Base-by-base conservation (phyloP, 768 basidiomycete species). In the Boletus vermiculosoides region DNA sequence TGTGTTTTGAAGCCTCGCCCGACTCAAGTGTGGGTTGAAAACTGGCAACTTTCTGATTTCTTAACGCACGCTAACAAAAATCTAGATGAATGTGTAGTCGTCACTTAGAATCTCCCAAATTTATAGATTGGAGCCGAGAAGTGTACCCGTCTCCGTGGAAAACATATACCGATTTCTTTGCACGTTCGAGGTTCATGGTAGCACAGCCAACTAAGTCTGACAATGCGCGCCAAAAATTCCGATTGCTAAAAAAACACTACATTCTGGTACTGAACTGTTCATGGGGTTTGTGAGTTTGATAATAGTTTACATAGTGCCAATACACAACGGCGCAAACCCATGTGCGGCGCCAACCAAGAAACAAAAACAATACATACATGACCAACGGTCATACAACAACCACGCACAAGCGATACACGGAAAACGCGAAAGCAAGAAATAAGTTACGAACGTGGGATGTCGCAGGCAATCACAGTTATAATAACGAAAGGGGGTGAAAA, bases 221-320 rank as follows among this genome's bases (percentile, higher is more conserved):
- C 18, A 9, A 12, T 33, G 25, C n/a, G 6, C 11, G 18, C 16
- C 55, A 58, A 48, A 28, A 11, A 20, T 5, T n/a, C 45, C 23
- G 16, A 60, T 45, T 60, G 49, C 39, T 45, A 44, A 50, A 45
- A 31, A 57, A 13, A 45, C 22, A 42, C 41, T 57, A 56, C 45
- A 13, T 55, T 45, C 28, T 50, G 23, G 28, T 20, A 31, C 15
- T 30, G 34, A 20, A 63, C 34, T 50, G 63, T 59, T 34, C 54
- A 18, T 56, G 44, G 28, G 20, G 20, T 22, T 20, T 34, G 52
- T 60, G 62, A 57, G 49, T 56, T 25, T 40, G 39, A 28, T 50
- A 66, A 62, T 67, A 62, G 53, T 49, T 62, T 67, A 68, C 68
- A 68, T 53, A 12, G 50, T 68, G 57, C 55, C 59, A 70, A 65